These are phyloP conservation scores for Penium margaritaceum DNA, from an alignment of 139 green algal species.

Conservation along the genomic window DNA sequence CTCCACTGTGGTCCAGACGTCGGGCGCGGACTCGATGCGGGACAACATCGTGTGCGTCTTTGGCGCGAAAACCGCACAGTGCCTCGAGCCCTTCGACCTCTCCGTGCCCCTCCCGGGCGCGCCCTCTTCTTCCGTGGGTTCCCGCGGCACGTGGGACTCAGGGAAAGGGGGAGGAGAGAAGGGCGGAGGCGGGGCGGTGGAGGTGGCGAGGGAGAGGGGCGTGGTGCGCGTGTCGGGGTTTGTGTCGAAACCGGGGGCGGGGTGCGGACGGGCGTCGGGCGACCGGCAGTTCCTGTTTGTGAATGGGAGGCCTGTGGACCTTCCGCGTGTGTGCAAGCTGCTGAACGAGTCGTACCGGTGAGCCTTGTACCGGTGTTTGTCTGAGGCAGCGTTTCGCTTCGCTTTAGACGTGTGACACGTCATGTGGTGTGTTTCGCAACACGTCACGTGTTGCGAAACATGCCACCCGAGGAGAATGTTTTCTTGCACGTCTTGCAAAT, in stretches of 20 bases:
- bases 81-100: constrained; percentile 62
- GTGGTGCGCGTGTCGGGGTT: constrained; percentile 43
- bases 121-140: background rate
- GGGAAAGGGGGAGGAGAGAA: too few relatives aligned
- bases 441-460: too few relatives aligned
- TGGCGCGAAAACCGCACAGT: constrained; percentile 59
- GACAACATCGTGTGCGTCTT: constrained; percentile 77
- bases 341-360: constrained; percentile 39
- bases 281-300: constrained; percentile 87
- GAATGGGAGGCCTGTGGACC: constrained; percentile 85
- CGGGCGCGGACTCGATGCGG: constrained; percentile 45
- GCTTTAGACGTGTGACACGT: constrained; percentile 58
- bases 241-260: constrained; percentile 62
- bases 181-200: too few relatives aligned
- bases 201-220: background rate
- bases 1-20: constrained; percentile 61
- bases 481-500: background rate
- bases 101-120: background rate
- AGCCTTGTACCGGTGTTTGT: constrained; percentile 37
- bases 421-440: too few relatives aligned
- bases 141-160: background rate
- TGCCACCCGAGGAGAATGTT: constrained; percentile 71
- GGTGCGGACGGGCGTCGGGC: constrained; percentile 45
- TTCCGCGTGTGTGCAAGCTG: constrained; percentile 46
- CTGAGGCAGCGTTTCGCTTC: constrained; percentile 69